phyloP scores from a whole-genome alignment of 2,329 filamentous ascomycete species.

The Colletotrichum sp. region DNA sequence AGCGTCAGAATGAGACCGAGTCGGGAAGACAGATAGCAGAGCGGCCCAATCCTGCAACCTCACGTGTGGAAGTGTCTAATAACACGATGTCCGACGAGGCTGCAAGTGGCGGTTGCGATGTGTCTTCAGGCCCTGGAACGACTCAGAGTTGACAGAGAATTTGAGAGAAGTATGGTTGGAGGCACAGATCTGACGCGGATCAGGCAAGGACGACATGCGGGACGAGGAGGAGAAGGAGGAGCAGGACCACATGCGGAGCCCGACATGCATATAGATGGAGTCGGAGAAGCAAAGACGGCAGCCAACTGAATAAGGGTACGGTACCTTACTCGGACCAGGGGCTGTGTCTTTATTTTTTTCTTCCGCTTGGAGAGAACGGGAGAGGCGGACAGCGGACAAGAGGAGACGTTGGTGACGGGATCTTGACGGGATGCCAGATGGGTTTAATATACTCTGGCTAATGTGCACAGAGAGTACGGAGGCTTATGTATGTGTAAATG shows the following conservation, averaged over 20 bases:
- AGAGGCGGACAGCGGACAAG: background rate
- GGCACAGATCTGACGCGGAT: constrained; percentile 16
- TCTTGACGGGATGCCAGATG: background rate
- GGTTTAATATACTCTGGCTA: constrained; percentile 18
- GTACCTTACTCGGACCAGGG: background rate
- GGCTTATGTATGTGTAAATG: constrained; percentile 2
- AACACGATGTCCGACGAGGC: constrained; percentile 11
- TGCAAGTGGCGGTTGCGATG: background rate
- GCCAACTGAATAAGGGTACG: constrained; percentile 13
- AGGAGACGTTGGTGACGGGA: background rate
- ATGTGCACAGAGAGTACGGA: background rate
- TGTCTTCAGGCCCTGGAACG: constrained; percentile 3
- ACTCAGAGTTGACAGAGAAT: constrained; percentile 9
- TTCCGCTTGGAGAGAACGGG: background rate
- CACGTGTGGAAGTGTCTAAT: constrained; percentile 14
- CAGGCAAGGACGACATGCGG: constrained; percentile 21
- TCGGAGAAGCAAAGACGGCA: constrained; percentile 15
- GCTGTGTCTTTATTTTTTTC: background rate
- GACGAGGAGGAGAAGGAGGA: constrained; percentile 14
- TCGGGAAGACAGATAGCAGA: background rate
- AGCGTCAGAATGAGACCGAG: background rate
- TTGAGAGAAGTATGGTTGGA: constrained; percentile 7
- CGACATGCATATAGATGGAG: constrained; percentile 18
- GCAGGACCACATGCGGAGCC: constrained; percentile 17
- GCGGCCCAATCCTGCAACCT: background rate